Percentiles rank a stretch among this genome's conserved stretches.
Conservation (phyloP, 495 filamentous ascomycete genomes). For the Penicillium crystallinum region DNA sequence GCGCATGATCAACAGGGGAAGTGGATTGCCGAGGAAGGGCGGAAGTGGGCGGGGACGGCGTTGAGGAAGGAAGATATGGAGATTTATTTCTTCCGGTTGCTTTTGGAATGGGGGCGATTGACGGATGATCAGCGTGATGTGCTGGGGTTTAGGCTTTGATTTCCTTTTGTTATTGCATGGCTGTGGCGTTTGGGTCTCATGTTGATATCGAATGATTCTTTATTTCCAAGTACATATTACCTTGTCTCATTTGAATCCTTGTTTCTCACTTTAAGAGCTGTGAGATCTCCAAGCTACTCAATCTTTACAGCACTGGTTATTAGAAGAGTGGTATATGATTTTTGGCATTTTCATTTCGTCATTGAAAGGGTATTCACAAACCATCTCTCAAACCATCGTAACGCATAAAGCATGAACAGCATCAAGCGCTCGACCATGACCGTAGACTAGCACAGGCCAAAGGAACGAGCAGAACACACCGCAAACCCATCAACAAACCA, state of each 20-base stretch:
- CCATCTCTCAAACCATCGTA: neutral
- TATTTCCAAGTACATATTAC: neutral
- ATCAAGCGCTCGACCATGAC: neutral
- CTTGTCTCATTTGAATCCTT: neutral
- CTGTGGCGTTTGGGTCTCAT: neutral
- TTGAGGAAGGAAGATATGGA: slow-evolving; percentile 77
- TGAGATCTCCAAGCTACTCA: too few relatives aligned
- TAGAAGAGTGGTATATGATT: neutral
- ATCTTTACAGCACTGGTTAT: neutral
- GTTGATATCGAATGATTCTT: slow-evolving; percentile 2
- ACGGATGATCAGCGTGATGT: slow-evolving; percentile 58
- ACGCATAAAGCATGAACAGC: neutral
- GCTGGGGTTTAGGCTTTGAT: slow-evolving; percentile 43
- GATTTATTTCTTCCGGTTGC: slow-evolving; percentile 72
- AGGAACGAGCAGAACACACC: neutral
- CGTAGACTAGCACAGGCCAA: slow-evolving; percentile 2
- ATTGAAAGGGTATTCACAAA: neutral
- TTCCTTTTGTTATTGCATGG: neutral
- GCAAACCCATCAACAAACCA: neutral
- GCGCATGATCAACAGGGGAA: slow-evolving; percentile 45
- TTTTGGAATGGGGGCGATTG: slow-evolving; percentile 70
- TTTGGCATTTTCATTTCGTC: neutral
- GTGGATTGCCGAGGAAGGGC: slow-evolving; percentile 63
- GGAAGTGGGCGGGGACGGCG: slow-evolving; percentile 58
- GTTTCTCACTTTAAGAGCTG: neutral